Evolutionary conservation across 345 rosid genomes (phyloP).

Genomic region (Camelina sativa): DNA sequence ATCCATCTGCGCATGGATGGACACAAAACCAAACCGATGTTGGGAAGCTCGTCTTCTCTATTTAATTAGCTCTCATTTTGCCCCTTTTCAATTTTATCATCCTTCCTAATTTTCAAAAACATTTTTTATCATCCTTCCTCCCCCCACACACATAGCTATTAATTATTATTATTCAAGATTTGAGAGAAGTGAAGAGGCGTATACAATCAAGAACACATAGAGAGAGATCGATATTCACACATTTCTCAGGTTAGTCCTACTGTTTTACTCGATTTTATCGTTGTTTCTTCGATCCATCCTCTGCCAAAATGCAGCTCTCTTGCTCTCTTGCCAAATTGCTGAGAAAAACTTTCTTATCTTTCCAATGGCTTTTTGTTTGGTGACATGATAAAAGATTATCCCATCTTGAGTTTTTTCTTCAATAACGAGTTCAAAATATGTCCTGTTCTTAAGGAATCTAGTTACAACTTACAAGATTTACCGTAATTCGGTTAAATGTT

Average conservation of each 20-base stretch:
- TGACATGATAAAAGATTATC: neutral
- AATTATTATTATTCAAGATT: neutral
- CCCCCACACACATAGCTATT: neutral
- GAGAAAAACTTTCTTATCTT: neutral
- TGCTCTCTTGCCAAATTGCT: neutral
- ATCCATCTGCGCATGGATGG: conserved; percentile 24
- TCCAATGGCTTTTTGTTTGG: neutral
- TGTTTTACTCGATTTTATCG: neutral
- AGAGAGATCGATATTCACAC: neutral
- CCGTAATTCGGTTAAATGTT: neutral
- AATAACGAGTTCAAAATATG: neutral
- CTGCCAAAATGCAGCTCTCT: conserved; percentile 11
- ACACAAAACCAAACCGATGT: conserved; percentile 25
- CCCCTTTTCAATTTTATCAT: neutral
- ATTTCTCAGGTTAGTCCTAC: conserved; percentile 15
- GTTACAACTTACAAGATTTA: neutral
- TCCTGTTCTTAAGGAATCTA: conserved; percentile 34
- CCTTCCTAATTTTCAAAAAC: no score
- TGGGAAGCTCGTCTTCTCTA: conserved; percentile 24
- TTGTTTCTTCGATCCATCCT: neutral
- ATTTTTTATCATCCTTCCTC: neutral
- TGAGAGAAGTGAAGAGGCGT: neutral
- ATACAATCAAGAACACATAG: neutral
- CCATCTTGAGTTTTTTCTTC: neutral
- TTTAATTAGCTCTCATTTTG: neutral